phyloP scores from a whole-genome alignment of 192 early-diverging fungal species.

The Mortierella claussenii region DNA sequence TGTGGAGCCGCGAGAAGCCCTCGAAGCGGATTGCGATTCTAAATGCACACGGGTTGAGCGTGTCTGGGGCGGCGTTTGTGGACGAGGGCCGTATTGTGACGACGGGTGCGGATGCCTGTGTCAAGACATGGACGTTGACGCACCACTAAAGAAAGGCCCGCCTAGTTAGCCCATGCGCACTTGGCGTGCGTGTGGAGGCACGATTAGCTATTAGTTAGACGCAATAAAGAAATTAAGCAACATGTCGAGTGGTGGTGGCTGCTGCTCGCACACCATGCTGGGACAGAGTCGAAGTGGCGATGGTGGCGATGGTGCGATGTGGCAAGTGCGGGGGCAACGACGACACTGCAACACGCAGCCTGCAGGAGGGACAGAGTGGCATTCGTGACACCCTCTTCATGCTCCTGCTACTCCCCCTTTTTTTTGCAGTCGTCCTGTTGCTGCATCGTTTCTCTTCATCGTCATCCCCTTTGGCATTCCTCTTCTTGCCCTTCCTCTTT shows the following conservation, averaged over 20 bases:
- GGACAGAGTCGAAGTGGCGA: too few species aligned
- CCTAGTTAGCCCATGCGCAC: slow-evolving; percentile 1
- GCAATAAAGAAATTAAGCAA: background rate
- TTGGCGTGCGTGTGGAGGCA: too few species aligned
- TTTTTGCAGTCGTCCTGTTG: background rate
- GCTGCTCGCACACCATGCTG: too few species aligned
- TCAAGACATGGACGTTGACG: slow-evolving; percentile 76
- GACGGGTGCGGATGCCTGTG: slow-evolving; percentile 83
- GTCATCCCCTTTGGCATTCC: background rate
- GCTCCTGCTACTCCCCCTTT: background rate
- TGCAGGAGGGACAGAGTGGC: too few species aligned
- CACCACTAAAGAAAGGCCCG: slow-evolving; percentile 15
- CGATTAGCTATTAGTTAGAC: too few species aligned
- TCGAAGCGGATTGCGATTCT: slow-evolving; percentile 77
- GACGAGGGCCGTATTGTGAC: slow-evolving; percentile 74
- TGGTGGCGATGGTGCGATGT: too few species aligned
- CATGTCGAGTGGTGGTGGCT: too few species aligned
- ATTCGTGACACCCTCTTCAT: background rate
- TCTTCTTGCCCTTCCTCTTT: slow-evolving; percentile 19
- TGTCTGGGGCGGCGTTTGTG: slow-evolving; percentile 77
- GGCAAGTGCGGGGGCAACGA: too few species aligned
- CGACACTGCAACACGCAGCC: too few species aligned
- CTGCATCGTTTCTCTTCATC: too few species aligned
- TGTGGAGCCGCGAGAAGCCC: slow-evolving; percentile 88
- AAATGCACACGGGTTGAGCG: slow-evolving; percentile 85